phyloP scores from a whole-genome alignment of 2,329 filamentous ascomycete genomes.

The Alternaria dauci region DNA sequence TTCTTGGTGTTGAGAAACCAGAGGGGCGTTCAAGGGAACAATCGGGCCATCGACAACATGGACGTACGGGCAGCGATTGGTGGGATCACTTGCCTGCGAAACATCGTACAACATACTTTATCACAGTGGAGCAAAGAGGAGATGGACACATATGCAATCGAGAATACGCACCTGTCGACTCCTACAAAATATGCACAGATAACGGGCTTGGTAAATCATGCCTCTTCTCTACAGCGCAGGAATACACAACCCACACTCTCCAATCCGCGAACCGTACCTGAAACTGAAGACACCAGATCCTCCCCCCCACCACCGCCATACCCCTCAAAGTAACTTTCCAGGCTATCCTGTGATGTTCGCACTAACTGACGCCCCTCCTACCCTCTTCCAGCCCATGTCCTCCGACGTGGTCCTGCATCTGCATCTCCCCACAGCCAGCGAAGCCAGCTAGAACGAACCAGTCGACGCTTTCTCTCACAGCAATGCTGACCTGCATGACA shows the following conservation, averaged over 20 bases:
- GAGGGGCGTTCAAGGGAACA: not conserved
- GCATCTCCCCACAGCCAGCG: not conserved
- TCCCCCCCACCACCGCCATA: slow-evolving; percentile 4
- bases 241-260: slow-evolving; percentile 1
- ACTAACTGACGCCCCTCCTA: not conserved
- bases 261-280: slow-evolving; percentile 4
- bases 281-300: slow-evolving; percentile 4
- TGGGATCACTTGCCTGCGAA: not conserved
- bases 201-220: slow-evolving; percentile 5
- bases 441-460: slow-evolving; percentile 12
- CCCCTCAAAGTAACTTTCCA: slow-evolving; percentile 13
- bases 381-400: slow-evolving; percentile 11
- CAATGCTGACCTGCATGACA: slow-evolving; percentile 1
- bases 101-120: slow-evolving; percentile 1
- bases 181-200: slow-evolving; percentile 9
- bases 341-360: slow-evolving; percentile 2
- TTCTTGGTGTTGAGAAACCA: slow-evolving; percentile 1
- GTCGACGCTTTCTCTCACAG: not conserved
- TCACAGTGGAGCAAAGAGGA: not conserved
- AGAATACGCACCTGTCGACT: not conserved
- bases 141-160: slow-evolving; percentile 4
- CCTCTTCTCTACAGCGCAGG: not conserved
- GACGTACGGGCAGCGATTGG: slow-evolving; percentile 1
- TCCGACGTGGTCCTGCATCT: slow-evolving; percentile 4
- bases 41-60: not conserved